phyloP scores from a whole-genome alignment of 768 basidiomycete genomes.

The Pleurotus giganteus region DNA sequence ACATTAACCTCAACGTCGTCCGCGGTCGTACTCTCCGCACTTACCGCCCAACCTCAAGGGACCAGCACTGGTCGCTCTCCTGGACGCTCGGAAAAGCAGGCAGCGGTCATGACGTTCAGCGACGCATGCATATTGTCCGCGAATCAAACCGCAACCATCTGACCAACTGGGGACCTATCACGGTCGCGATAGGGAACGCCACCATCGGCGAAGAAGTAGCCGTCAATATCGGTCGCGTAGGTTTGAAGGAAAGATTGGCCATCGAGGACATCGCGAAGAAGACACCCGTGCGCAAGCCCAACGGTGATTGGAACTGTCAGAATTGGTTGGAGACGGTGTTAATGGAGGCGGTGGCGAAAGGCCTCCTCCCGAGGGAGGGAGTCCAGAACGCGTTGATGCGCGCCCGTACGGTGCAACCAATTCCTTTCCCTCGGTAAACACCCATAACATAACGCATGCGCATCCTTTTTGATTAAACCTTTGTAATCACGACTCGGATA shows the following conservation, averaged over 20 bases:
- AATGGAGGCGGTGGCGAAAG: slow-evolving; percentile 1
- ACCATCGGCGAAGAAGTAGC: slow-evolving; percentile 1
- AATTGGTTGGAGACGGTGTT: slow-evolving; percentile 22
- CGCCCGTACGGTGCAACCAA: background rate
- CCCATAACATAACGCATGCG: too few species aligned
- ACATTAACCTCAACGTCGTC: slow-evolving; percentile 6
- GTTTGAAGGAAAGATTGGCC: slow-evolving; percentile 12
- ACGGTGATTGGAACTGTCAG: slow-evolving; percentile 29
- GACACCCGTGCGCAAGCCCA: slow-evolving; percentile 20
- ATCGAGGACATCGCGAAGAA: slow-evolving; percentile 21
- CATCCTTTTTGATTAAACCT: too few species aligned
- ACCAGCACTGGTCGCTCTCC: slow-evolving; percentile 18
- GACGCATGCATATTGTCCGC: slow-evolving; percentile 18
- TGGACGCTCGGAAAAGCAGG: slow-evolving; percentile 19
- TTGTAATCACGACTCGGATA: too few species aligned
- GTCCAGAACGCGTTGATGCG: background rate
- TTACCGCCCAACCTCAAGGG: background rate
- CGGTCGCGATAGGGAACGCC: slow-evolving; percentile 12
- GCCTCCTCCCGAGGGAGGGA: background rate
- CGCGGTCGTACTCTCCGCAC: slow-evolving; percentile 3
- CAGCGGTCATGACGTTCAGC: slow-evolving; percentile 14
- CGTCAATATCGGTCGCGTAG: slow-evolving; percentile 15
- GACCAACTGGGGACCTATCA: slow-evolving; percentile 28
- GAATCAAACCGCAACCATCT: slow-evolving; percentile 17
- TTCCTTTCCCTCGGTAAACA: slow-evolving; percentile 1